Evolutionary conservation across 1,139 yeast species (phyloP).

Genomic region (Yamadazyma membranifaciens): DNA sequence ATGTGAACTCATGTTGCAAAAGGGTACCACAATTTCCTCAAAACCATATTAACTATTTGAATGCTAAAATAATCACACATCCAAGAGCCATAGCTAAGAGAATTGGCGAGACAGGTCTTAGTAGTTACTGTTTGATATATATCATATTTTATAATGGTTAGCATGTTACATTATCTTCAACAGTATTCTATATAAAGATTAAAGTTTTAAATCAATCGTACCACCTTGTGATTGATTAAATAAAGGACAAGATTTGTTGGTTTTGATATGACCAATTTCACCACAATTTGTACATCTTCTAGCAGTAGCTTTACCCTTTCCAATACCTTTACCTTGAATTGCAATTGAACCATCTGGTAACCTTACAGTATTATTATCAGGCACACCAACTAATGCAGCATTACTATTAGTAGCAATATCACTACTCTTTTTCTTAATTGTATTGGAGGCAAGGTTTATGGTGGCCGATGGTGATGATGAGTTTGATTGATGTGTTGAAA

Average conservation of each 20-base stretch:
- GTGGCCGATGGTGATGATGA: background rate
- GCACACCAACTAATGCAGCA: background rate
- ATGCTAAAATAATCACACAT: no score
- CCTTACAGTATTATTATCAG: slow-evolving; percentile 25
- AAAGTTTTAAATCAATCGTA: slow-evolving; percentile 1
- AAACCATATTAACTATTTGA: no score
- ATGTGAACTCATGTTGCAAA: no score
- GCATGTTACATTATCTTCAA: no score
- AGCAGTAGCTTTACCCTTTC: slow-evolving; percentile 76
- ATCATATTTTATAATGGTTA: no score
- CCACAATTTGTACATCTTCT: slow-evolving; percentile 95
- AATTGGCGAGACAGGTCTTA: no score
- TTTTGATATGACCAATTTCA: slow-evolving; percentile 89
- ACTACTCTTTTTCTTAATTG: background rate
- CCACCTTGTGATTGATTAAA: slow-evolving; percentile 35
- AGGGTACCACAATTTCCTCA: no score
- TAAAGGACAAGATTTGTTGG: slow-evolving; percentile 90
- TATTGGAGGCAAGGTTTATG: background rate
- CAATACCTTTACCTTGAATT: slow-evolving; percentile 61
- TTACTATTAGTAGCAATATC: background rate
- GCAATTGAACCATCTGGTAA: slow-evolving; percentile 48
- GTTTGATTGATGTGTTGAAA: background rate
- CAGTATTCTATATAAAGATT: no score
- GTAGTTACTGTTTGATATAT: no score
- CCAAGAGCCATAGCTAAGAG: no score